Conservation (phyloP, 345 rosid genomes). For the Citrus reticulata region DNA sequence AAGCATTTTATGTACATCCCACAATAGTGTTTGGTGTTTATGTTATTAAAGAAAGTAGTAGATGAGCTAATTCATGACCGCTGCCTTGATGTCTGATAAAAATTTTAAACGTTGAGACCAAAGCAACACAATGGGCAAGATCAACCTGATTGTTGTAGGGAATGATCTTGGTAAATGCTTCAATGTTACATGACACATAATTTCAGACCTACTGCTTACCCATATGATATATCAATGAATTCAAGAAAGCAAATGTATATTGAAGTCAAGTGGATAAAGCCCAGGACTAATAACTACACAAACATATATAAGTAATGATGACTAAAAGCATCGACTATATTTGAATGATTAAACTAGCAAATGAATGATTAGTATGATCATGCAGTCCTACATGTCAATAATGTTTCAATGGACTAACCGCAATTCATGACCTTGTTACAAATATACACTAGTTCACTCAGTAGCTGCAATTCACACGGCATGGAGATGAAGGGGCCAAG, state of each 20-base stretch:
- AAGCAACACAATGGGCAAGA: background rate
- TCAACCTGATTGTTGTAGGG: background rate
- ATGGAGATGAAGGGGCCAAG: background rate
- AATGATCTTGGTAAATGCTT: background rate
- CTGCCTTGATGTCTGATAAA: background rate
- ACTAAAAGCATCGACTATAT: background rate
- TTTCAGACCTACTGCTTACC: background rate
- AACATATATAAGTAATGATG: background rate
- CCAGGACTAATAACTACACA: background rate
- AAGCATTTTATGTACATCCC: background rate
- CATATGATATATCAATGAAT: background rate
- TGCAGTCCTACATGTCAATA: background rate
- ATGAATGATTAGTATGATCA: background rate
- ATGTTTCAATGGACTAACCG: background rate
- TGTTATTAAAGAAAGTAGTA: background rate
- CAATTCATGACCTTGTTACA: too few relatives aligned
- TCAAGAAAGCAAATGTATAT: too few relatives aligned
- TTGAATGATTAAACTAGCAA: background rate
- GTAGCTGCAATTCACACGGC: background rate
- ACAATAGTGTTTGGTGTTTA: background rate
- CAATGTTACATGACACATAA: background rate
- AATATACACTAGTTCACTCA: too few relatives aligned
- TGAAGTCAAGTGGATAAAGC: background rate
- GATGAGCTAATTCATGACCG: background rate
- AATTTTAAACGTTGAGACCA: background rate